phyloP scores from a whole-genome alignment of 2,329 filamentous ascomycete species.

The Paracamarosporium sp. region DNA sequence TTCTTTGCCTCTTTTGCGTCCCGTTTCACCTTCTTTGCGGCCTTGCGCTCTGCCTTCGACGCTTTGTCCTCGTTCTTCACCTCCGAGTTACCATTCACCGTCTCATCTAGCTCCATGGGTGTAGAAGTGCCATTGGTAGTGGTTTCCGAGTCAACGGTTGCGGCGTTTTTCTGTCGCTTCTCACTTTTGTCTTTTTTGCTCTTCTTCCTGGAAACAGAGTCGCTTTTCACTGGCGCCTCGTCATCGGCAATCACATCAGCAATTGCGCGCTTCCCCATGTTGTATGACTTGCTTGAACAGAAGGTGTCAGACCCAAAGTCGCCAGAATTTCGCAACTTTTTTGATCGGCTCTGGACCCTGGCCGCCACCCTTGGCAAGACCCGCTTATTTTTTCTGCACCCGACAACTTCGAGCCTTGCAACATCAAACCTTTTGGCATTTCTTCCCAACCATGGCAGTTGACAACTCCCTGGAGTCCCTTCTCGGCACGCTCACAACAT shows the following conservation, averaged over 20 bases:
- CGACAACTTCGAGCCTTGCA: not conserved
- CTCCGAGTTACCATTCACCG: conserved; percentile 18
- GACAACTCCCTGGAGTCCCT: conserved; percentile 49
- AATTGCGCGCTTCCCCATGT: conserved; percentile 47
- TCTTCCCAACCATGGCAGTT: conserved; percentile 40
- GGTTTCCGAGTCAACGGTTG: conserved; percentile 22
- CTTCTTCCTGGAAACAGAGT: conserved; percentile 44
- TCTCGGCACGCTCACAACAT: conserved; percentile 58
- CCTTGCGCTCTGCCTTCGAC: conserved; percentile 52
- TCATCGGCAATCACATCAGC: conserved; percentile 39
- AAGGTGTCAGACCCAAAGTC: not conserved
- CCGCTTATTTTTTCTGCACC: not conserved
- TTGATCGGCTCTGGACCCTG: conserved; percentile 12
- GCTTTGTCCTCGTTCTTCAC: conserved; percentile 37
- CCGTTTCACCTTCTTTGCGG: conserved; percentile 50
- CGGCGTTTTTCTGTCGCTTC: conserved; percentile 28
- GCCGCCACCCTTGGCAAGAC: conserved; percentile 13
- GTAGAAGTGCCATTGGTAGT: conserved; percentile 20
- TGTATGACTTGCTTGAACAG: conserved; percentile 7
- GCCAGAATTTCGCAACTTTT: conserved; percentile 15
- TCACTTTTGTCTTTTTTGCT: conserved; percentile 46
- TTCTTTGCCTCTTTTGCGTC: conserved; percentile 45
- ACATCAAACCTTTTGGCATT: not conserved
- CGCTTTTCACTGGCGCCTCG: conserved; percentile 21
- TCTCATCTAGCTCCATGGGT: conserved; percentile 25